Base-by-base conservation (phyloP, 176 grass and related monocot species). In the Triticum timopheevii region DNA sequence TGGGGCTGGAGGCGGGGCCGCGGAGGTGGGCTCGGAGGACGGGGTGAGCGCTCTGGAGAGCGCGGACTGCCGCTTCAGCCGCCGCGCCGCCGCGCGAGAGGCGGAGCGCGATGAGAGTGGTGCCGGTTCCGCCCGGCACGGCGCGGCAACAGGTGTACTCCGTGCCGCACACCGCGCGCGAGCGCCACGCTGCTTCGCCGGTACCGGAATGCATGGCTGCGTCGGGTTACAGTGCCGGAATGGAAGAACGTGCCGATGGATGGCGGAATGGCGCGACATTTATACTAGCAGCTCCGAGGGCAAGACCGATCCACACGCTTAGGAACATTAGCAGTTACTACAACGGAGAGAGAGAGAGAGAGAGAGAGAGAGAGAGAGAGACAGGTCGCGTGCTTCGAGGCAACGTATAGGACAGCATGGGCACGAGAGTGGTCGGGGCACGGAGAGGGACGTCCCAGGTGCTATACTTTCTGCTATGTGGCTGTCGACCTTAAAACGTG, bases 71-170 rank as follows among this genome's bases (percentile, higher is more conserved):
- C 11, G 75, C 33, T 45, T 68, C 42, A 35, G 71, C 65, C 17
- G 84, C 69, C 79, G 71, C 7, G 33, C 34, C 85, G 78, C 87
- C 65, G 49, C 47, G 79, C 73, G 88, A 87, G 80, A 96, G 88
- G 35, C 68, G 85, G 79, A 98, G 16, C 27, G 90, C 86, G 81
- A 96, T 84, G 70, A 96, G 87, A 80, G 92, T 88, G 28, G 82
- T 87, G 13, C 94, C 94, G 2, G 97, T 96, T 78, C 97, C 97
- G 70, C 94, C 90, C 30, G 92, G 88, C 38, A 91, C 88, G 50
- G 94, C 90, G 80, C 85, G 90, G 84, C 72, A 93, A 87, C 88
- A 98, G 86, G 80, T 78, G 87, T 88, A 47, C 90, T 98, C 97
- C 47, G 92, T 93, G 74, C 87, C 90, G 80, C 90, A 86, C 17